Base-by-base conservation (phyloP, 345 rosid species). In the Pistacia vera region DNA sequence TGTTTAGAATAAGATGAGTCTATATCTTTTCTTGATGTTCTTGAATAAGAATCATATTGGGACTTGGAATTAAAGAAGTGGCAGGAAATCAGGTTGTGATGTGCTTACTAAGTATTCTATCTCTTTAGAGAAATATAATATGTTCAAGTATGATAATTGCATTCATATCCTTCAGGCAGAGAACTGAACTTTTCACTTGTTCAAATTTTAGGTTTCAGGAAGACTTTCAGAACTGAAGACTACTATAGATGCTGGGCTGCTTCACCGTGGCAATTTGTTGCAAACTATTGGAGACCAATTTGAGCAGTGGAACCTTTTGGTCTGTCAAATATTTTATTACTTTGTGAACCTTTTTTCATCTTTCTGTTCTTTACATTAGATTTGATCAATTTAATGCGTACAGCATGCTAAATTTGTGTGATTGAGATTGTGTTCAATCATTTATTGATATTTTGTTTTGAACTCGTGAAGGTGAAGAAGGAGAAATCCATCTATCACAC, bases 401-500 rank as follows among this genome's bases (percentile, higher is more conserved):
- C 12, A 25, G 22, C 65, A 14, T 79, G 70, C 58, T n/a, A 52
- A 70, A 13, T 62, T 64, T 71, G 28, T 18, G 13, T 74, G 48
- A 22, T 73, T 49, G 63, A 28, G 30, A 72, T 71, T 57, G 57
- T 65, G 16, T 63, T 56, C 49, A 4, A 46, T 75, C 56, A 49
- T 18, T 60, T 58, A 49, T 54, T 74, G 35, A 48, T 69, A 57
- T 28, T 63, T 65, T 49, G 16, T 71, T 49, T 81, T 75, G 56
- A 64, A 75, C 69, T 60, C 13, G 9, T 85, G 81, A 83, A 93
- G 99, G 97, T 87, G 79, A 91, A 90, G 92, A 93, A 83, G 86
- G 99, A 96, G 81, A 96, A 92, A 85, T 90, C 98, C 52, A 73
- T 91, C 79, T 90, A 92, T 25, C 98, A 96, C 84, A 90, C 95